phyloP scores from a whole-genome alignment of 306 rosid genomes.

The Sophora flavescens region DNA sequence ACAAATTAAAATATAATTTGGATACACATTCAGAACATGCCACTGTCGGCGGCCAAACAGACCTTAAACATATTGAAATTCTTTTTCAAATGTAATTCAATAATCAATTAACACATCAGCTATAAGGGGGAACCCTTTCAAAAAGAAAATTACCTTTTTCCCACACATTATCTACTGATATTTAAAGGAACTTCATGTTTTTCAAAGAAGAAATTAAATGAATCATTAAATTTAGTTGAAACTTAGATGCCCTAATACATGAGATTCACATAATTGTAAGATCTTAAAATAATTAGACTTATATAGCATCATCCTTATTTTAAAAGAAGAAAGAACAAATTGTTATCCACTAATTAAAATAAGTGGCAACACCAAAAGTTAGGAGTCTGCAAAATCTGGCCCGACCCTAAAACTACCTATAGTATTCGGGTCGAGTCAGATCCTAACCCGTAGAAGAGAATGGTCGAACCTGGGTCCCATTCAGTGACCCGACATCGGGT shows the following conservation, averaged over 20 bases:
- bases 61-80: conserved; percentile 25
- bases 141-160: not conserved
- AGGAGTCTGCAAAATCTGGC: too few relatives aligned
- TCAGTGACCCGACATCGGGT: too few relatives aligned
- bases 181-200: too few relatives aligned
- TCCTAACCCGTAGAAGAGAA: too few relatives aligned
- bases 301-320: not conserved
- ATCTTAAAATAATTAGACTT: not conserved
- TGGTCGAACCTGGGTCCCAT: too few relatives aligned
- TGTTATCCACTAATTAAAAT: not conserved
- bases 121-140: not conserved
- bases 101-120: conserved; percentile 31
- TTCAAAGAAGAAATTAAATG: not conserved
- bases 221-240: conserved; percentile 10
- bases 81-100: not conserved
- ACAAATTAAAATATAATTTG: conserved; percentile 3
- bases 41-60: conserved; percentile 51
- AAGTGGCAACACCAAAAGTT: not conserved
- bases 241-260: not conserved
- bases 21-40: conserved; percentile 48
- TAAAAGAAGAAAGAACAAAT: too few relatives aligned
- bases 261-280: conserved; percentile 3
- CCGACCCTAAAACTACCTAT: too few relatives aligned
- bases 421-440: too few relatives aligned
- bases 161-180: not conserved